Evolutionary conservation across 176 grass and related monocot species (phyloP), one percentile per base, ranked within the genome.

Genomic region (Pharus latifolius): DNA sequence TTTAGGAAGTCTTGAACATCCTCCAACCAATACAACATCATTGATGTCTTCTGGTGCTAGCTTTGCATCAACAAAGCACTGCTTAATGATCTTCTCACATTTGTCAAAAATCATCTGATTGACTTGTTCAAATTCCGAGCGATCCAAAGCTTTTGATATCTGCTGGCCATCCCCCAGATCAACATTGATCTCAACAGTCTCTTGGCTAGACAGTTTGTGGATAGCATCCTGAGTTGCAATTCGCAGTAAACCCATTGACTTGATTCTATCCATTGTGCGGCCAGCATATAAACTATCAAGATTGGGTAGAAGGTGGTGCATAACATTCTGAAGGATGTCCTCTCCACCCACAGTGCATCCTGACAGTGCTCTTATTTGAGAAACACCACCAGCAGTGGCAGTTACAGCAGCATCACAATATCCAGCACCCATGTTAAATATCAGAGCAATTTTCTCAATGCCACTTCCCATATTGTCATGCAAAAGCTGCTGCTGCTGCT

Each of bases 381-480:
- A 87, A 40, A 91, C 80, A 44, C 89, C 89, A 44, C 89, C 84
- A 71, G 84, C 89, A 10, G 89, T 92, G 1, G 81, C 89, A 57
- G 84, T 26, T 34, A 84, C 69, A 29, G 81, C 89, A 22, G 45
- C 73, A 48, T 92, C 89, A 75, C 77, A 84, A n/a, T 87, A 84
- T 10, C 89, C 84, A 49, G 89, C 89, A 31, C 84, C 89, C 37
- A 92, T 84, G 60, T 88, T 92, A 68, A 92, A 92, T 78, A 88
- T 81, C 53, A 92, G 69, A 7, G 73, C 81, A n/a, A 88, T 80
- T 78, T 92, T 92, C 73, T 88, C 89, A 9, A 50, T 56, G 37
- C 84, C 89, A 4, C 89, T 88, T 62, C 81, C 84, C 84, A 91
- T 84, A 30, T 70, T 84, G 35, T 87, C 88, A 30, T 91, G 42